Base-by-base conservation (phyloP, 2,329 filamentous ascomycete genomes). In the Ceratocystis albifundus region DNA sequence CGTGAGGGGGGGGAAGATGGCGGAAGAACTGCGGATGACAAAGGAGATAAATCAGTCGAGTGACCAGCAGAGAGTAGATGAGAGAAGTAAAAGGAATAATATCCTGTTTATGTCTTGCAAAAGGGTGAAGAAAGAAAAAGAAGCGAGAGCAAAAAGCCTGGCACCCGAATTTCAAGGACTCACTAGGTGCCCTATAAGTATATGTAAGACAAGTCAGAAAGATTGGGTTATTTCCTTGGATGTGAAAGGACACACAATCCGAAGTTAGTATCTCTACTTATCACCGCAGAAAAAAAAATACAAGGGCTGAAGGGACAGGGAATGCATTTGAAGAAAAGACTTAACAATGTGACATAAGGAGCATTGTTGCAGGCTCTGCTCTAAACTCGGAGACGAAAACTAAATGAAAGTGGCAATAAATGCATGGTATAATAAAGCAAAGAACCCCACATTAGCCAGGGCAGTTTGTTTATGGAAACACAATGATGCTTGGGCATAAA, bases 161-260 rank as follows among this genome's bases (percentile, higher is more conserved):
- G 53, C 28, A 12, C 25, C 4, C 4, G 10, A 32, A 59, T 12
- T n/a, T 22, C 46, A 59, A 32, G 8, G 5, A 4, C 12, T 22
- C 10, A 8, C 25, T 22, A 12, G 53, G 12, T 28, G 53, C 30
- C 50, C 53, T 59, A 59, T 59, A 59, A 59, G 25, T 59, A 59
- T 8, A 20, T 53, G 48, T 32, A 15, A 17, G 53, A 32, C 53
- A 30, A n/a, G 32, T 32, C 6, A 25, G 20, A 28, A 4, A 53
- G 8, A n/a, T 25, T 30, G 53, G 53, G 28, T 17, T 59, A 17
- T n/a, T 12, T 32, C 7, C 1, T 22, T n/a, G 25, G 28, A 32
- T 22, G 41, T 48, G 44, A 48, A 63, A 30, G 61, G 30, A 63
- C 61, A 48, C 30, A 41, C 61, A 48, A n/a, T 32, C 15, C 36